These are phyloP conservation scores for Solidago caesia DNA, from an alignment of 129 eudicot genomes.

Conservation along the genomic window DNA sequence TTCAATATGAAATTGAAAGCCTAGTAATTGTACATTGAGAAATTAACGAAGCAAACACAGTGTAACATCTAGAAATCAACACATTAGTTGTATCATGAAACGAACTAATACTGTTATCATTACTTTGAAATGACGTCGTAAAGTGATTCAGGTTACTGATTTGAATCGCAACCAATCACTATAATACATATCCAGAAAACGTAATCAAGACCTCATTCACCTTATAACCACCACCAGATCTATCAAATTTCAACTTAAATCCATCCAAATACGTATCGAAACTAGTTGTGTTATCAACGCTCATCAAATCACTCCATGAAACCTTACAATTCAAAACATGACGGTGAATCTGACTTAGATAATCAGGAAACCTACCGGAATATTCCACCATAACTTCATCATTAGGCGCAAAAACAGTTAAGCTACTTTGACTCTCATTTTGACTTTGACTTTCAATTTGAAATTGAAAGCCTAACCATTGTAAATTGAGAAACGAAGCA, in stretches of 20 bases:
- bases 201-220: constrained; percentile 64
- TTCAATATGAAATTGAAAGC: constrained; percentile 61
- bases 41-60: constrained; percentile 1
- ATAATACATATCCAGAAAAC: constrained; percentile 56
- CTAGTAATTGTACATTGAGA: constrained; percentile 64
- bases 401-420: constrained; percentile 62
- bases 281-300: constrained; percentile 39
- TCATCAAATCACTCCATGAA: constrained; percentile 47
- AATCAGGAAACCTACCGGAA: constrained; percentile 46
- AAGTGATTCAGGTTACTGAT: no score
- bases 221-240: constrained; percentile 38
- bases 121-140: no score
- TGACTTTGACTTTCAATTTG: constrained; percentile 17
- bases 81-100: no score
- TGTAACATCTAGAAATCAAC: no score
- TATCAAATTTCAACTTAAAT: constrained; percentile 39
- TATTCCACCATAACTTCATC: constrained; percentile 53
- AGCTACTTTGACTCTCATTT: no score
- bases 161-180: constrained; percentile 40
- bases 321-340: constrained; percentile 68
- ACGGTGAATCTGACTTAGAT: constrained; percentile 49
- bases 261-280: constrained; percentile 61
- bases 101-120: no score
- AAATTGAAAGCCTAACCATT: constrained; percentile 45
- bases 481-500: constrained; percentile 74